These are phyloP conservation scores for Coccomyxa subellipsoidea DNA, from an alignment of 163 green algal genomes.

Conservation along the genomic window DNA sequence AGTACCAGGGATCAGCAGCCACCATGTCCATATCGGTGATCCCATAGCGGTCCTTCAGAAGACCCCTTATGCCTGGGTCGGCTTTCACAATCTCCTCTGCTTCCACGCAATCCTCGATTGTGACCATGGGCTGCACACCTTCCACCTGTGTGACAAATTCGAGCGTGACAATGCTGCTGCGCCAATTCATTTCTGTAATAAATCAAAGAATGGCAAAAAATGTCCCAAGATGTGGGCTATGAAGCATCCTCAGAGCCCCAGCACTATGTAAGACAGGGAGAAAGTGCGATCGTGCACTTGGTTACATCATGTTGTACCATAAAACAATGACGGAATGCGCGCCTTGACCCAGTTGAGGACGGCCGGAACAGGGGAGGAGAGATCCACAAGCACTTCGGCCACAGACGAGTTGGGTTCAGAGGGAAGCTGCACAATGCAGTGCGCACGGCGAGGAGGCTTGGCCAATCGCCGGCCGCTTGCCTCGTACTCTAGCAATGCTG, in stretches of 20 bases:
- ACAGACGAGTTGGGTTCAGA: constrained; percentile 22
- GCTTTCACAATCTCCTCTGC: constrained; percentile 48
- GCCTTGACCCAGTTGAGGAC: constrained; percentile 42
- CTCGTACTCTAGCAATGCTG: constrained; percentile 43
- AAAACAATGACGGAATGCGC: too few relatives aligned
- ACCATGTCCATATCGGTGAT: constrained; percentile 51
- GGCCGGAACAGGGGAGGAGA: constrained; percentile 18
- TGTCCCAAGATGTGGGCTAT: neutral
- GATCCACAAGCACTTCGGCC: constrained; percentile 37
- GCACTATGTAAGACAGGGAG: too few relatives aligned
- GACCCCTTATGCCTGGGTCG: constrained; percentile 27
- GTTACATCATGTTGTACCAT: too few relatives aligned
- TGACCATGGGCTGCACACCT: constrained; percentile 51
- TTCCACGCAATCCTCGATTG: constrained; percentile 51
- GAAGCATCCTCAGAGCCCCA: neutral
- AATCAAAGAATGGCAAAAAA: neutral
- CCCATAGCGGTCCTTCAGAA: constrained; percentile 39
- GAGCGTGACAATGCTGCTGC: neutral
- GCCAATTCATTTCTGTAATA: too few relatives aligned
- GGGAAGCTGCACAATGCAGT: constrained; percentile 51
- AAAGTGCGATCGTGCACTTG: too few relatives aligned
- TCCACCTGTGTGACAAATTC: constrained; percentile 35
- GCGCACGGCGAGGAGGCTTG: constrained; percentile 33
- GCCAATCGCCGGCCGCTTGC: neutral
- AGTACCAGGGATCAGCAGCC: constrained; percentile 62